Percentiles rank a stretch among this genome's conserved stretches.
phyloP scores from a whole-genome alignment of 129 eudicot species.

The Lactuca sativa region DNA sequence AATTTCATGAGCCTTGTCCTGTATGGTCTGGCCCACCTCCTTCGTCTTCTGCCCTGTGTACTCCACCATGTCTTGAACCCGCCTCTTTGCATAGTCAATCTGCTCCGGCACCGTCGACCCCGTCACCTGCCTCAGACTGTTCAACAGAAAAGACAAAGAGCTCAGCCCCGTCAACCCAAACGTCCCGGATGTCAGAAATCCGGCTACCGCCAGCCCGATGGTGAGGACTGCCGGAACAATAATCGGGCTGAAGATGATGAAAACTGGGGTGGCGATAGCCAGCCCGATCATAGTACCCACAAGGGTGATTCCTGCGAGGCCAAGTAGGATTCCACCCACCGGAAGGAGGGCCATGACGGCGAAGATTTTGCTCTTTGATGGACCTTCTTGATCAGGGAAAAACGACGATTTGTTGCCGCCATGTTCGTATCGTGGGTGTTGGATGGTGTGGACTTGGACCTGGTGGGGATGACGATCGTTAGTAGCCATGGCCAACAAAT shows the following conservation, averaged over 20 bases:
- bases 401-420: conserved; percentile 18
- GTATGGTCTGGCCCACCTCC: conserved; percentile 59
- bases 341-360: conserved; percentile 81
- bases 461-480: conserved; percentile 52
- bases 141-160: conserved; percentile 58
- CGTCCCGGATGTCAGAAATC: conserved; percentile 65
- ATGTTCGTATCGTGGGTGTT: conserved; percentile 32
- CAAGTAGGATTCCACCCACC: conserved; percentile 62
- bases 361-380: conserved; percentile 58
- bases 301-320: conserved; percentile 72
- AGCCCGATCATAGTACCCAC: conserved; percentile 64
- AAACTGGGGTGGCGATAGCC: conserved; percentile 67
- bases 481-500: conserved; percentile 36
- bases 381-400: conserved; percentile 35
- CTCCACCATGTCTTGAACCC: conserved; percentile 49
- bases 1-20: conserved; percentile 50
- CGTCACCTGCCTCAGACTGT: conserved; percentile 46
- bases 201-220: conserved; percentile 57
- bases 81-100: conserved; percentile 57
- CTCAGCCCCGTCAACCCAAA: conserved; percentile 73
- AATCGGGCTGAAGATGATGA: conserved; percentile 81
- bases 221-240: conserved; percentile 62
- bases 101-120: conserved; percentile 50
- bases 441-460: conserved; percentile 64
- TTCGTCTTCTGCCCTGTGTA: conserved; percentile 72